Base-by-base conservation (phyloP, 129 eudicot species). In the Rutidosis leptorrhynchoides region DNA sequence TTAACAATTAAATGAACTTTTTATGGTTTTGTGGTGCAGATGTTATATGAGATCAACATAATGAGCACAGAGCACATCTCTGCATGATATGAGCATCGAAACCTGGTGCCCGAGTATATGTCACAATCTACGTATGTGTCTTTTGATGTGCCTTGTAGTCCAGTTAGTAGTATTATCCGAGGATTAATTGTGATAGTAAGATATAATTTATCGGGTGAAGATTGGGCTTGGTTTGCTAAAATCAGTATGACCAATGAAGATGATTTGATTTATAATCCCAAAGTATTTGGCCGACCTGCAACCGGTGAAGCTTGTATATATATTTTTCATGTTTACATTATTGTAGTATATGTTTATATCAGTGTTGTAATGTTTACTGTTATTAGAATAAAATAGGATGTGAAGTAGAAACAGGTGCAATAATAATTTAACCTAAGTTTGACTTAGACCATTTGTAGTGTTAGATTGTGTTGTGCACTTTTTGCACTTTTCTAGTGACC, bases 241-340 rank as follows among this genome's bases (percentile, higher is more conserved):
- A n/a, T n/a, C n/a, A n/a, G n/a, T n/a, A n/a, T n/a, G n/a, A n/a
- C n/a, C n/a, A 55, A 57, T 23, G 63, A 25, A 29, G 57, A 64
- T 42, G 65, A 51, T 11, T 64, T 61, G 51, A 65, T 76, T 32
- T 69, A 76, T 61, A 62, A 48, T 22, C 80, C 80, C 21, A 48
- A 2, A 7, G 64, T 56, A 52, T 76, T 35, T 29, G 71, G 76
- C 5, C 40, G 40, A 28, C 70, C 71, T 3, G 62, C 0, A 26
- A 5, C 2, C 8, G 74, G 29, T 35, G 40, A 76, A 42, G 62
- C 40, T 54, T 53, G 29, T 48, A 59, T 10, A 42, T 76, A n/a
- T n/a, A n/a, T 11, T 37, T 2, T 37, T 37, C 45, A 37, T 37
- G 45, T 37, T 37, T 37, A 37, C 45, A 37, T 10, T 37, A 11